Evolutionary conservation across 2,329 filamentous ascomycete species (phyloP), one percentile per base, ranked within the genome.

Genomic region (Diaporthe vaccinii): DNA sequence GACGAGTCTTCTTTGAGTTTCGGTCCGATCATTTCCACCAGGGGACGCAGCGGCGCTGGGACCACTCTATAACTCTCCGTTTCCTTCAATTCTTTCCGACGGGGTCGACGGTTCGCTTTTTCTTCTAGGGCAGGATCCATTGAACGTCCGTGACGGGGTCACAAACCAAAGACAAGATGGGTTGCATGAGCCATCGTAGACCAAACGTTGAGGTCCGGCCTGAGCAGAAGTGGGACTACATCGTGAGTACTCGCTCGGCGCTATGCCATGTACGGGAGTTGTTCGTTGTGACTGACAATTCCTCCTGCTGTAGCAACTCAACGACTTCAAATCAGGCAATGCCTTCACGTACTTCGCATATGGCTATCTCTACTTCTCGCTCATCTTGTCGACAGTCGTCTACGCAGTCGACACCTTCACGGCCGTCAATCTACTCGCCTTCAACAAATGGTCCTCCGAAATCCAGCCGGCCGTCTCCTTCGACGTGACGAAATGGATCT

Each of bases 171-270:
- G 51, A 62, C 82, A 89, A 81, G 68, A 95, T 95, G 93, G 88
- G 90, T 79, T 94, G 92, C 82, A 87, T 90, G 79, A 89, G 91
- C 78, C 90, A 91, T 79, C 85, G 89, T 70, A 87, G 87, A 74
- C 93, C 93, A 82, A 83, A 87, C 82, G 89, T 88, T 78, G 89
- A 93, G 77, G 89, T 96, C 77, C 89, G 91, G 77, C 92, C 94
- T 76, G 96, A 98, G 84, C 95, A 97, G 86, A 94, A 95, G 88
- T 98, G 96, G 96, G 94, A 96, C 81, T 98, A 96, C 83, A 96
- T 98, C 82, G 94, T 95, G 86, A 82, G 93, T 85, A 73, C 59
- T 44, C 34, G 8, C 25, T 3, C 31, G 58, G 22, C 20, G 73
- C 67, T 55, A 73, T 25, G 31, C 31, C 53, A 36, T 49, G 8